A percentile compares a stretch with the other conserved stretches of the same genome.
Evolutionary conservation across 176 grass and related monocot species (phyloP).

Genomic region (Melocanna baccifera): DNA sequence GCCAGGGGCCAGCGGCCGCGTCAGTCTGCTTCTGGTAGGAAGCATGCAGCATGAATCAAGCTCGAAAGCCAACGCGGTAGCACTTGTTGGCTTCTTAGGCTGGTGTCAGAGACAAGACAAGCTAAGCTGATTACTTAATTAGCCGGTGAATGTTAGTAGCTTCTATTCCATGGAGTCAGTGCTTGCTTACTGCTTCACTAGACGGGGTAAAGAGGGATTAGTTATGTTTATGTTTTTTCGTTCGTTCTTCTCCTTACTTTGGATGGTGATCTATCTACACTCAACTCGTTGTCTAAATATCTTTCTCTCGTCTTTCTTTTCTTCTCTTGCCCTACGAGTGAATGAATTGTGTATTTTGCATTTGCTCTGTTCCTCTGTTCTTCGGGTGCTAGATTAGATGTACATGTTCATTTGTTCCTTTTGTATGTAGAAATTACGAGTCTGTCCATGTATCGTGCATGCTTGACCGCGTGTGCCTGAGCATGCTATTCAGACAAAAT

Average conservation of each 20-base stretch:
- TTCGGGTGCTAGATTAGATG: not conserved
- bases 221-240: not conserved
- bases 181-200: slow-evolving; percentile 20
- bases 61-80: not conserved
- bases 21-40: slow-evolving; percentile 46
- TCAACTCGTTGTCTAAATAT: slow-evolving; percentile 5
- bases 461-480: not conserved
- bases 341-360: slow-evolving; percentile 23
- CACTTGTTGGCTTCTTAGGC: slow-evolving; percentile 15
- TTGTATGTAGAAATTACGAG: not conserved
- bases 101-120: not conserved
- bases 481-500: not conserved
- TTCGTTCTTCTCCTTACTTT: not conserved
- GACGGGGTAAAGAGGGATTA: slow-evolving; percentile 2
- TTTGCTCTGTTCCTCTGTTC: not conserved
- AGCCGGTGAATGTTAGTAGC: not conserved
- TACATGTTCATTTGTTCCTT: not conserved
- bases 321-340: not conserved
- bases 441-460: not conserved
- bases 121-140: slow-evolving; percentile 25
- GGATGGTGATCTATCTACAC: not conserved
- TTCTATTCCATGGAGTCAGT: not conserved
- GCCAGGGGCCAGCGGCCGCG: not conserved
- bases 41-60: not conserved
- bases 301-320: not conserved